Base-by-base conservation (phyloP, 768 basidiomycete species). In the Suillus decipiens region DNA sequence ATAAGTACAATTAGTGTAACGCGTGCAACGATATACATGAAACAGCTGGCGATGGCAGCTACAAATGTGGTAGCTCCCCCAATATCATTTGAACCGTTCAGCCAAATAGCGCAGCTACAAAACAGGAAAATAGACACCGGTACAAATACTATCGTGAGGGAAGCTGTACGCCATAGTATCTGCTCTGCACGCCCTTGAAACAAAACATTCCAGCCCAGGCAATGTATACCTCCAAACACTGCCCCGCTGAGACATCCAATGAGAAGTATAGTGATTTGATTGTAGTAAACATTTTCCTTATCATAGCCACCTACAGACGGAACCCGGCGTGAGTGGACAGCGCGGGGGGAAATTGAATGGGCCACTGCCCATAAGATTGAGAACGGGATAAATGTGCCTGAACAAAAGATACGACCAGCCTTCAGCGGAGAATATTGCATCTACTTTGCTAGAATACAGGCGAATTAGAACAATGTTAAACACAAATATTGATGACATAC, bases 151-250 rank as follows among this genome's bases (percentile, higher is more conserved):
- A 74, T 61, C 19, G 60, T 8, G 14, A 66, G 22, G 2, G 71
- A 67, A 7, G 66, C 68, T 10, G 63, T 43, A 33, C 68, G 67
- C 74, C 74, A 75, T 31, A 70, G 39, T 48, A 56, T 62, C 53
- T 62, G 66, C 37, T 72, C 64, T 28, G 39, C 34, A 19, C 28
- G 31, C 7, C 66, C 64, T 14, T 69, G 66, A 54, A 73, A 76
- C 0, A 41, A 2, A 5, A 65, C 61, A 37, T 62, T 58, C 75
- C 73, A 74, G 6, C 70, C 70, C 2, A 65, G 34, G 54, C 68
- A 70, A 59, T 76, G 73, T 22, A 76, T 65, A 0, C 59, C 70
- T 17, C 74, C 75, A 51, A 76, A 76, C 12, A 69, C 43, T 6
- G 50, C 61, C 6, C 60, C 72, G 9, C 65, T 59, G 17, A 62